phyloP scores from a whole-genome alignment of 1,139 yeast species.

The Meyerozyma guilliermondii region DNA sequence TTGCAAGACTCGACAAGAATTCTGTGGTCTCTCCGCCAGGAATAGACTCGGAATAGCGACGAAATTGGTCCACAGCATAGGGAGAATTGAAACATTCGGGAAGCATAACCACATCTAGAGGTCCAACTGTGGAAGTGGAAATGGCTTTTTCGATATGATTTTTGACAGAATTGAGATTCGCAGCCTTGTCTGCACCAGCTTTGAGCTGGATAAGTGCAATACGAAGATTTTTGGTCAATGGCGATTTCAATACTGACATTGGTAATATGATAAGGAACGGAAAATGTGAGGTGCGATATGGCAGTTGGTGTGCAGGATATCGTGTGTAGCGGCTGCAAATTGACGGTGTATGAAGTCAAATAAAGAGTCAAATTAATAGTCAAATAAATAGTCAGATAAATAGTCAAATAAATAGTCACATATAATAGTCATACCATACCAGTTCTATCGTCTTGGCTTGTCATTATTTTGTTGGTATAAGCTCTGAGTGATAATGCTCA shows the following conservation, averaged over 20 bases:
- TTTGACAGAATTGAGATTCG: slow-evolving; percentile 52
- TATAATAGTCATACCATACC: too few relatives aligned
- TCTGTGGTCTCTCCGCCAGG: slow-evolving; percentile 62
- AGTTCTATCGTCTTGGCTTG: too few relatives aligned
- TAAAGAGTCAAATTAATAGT: too few relatives aligned
- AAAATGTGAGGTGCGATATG: neutral
- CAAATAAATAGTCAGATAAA: too few relatives aligned
- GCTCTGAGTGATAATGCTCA: too few relatives aligned
- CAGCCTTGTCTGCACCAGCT: slow-evolving; percentile 62
- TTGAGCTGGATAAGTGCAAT: slow-evolving; percentile 76
- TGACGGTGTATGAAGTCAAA: too few relatives aligned
- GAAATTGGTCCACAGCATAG: slow-evolving; percentile 81
- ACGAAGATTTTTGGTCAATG: slow-evolving; percentile 33
- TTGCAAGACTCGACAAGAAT: slow-evolving; percentile 61
- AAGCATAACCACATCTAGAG: slow-evolving; percentile 58
- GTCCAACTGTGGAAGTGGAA: slow-evolving; percentile 38
- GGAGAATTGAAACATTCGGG: slow-evolving; percentile 97
- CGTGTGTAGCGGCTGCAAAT: neutral
- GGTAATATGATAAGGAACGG: neutral
- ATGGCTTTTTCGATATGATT: slow-evolving; percentile 48
- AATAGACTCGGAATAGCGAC: slow-evolving; percentile 73
- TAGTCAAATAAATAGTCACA: too few relatives aligned
- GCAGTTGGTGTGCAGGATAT: neutral
- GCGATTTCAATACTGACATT: slow-evolving; percentile 25
- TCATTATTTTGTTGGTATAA: too few relatives aligned